phyloP scores from a whole-genome alignment of 768 basidiomycete genomes.

The Pleurotus djamor region DNA sequence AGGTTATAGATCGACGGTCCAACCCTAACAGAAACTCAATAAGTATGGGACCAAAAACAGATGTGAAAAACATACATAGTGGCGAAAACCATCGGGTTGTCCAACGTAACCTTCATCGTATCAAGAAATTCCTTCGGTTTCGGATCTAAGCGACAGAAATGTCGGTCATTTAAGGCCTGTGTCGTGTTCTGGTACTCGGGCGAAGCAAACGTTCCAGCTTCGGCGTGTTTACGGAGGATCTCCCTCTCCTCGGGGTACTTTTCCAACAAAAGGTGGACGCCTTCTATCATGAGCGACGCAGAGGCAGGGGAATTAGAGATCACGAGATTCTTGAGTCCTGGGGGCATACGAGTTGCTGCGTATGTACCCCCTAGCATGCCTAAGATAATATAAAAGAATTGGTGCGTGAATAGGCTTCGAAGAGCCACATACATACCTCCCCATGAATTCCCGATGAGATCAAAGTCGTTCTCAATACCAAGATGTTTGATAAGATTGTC shows the following conservation, averaged over 20 bases:
- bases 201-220: slow-evolving; percentile 15
- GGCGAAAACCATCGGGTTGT: slow-evolving; percentile 27
- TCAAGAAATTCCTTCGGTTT: slow-evolving; percentile 26
- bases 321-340: slow-evolving; percentile 32
- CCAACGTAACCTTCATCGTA: slow-evolving; percentile 19
- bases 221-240: not conserved
- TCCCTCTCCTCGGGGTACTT: slow-evolving; percentile 2
- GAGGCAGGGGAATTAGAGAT: slow-evolving; percentile 27
- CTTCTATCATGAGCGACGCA: slow-evolving; percentile 20
- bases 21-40: slow-evolving; percentile 19
- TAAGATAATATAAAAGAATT: not conserved
- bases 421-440: slow-evolving; percentile 23
- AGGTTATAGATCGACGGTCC: slow-evolving; percentile 32
- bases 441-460: slow-evolving; percentile 57
- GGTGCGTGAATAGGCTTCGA: not conserved
- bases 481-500: slow-evolving; percentile 43
- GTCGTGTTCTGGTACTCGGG: slow-evolving; percentile 14
- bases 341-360: slow-evolving; percentile 32
- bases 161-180: slow-evolving; percentile 19
- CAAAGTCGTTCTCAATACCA: slow-evolving; percentile 34
- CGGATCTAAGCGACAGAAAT: slow-evolving; percentile 20
- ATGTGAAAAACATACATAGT: slow-evolving; percentile 24
- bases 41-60: not conserved
- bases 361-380: slow-evolving; percentile 47
- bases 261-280: slow-evolving; percentile 2